Evolutionary conservation across 2,329 filamentous ascomycete species (phyloP).

Genomic region (Aspergillus clavatus): DNA sequence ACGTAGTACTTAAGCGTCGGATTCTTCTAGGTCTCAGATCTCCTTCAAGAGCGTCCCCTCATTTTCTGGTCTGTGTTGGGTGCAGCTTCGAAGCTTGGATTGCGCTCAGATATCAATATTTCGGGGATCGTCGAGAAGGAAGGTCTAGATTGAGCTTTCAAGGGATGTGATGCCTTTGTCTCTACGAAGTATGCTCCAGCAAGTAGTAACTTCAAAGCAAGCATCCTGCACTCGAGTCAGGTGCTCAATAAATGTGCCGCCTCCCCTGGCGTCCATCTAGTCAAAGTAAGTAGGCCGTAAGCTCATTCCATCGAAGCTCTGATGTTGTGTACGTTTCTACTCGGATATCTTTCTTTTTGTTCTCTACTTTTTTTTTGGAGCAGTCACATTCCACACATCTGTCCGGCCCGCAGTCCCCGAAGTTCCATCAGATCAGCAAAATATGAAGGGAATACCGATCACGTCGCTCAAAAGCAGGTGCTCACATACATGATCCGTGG

Average conservation of each 20-base stretch:
- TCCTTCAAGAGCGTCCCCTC: background rate
- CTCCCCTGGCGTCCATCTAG: background rate
- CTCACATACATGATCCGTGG: background rate
- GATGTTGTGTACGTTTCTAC: too few species aligned
- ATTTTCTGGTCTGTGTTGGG: constrained; percentile 10
- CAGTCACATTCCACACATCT: constrained; percentile 18
- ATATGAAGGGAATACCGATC: background rate
- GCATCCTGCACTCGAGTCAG: background rate
- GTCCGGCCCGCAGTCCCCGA: constrained; percentile 13
- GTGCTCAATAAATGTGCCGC: background rate
- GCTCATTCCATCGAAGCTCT: background rate
- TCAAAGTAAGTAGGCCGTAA: too few species aligned
- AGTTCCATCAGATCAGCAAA: background rate
- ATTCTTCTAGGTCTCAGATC: background rate
- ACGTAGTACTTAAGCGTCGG: background rate
- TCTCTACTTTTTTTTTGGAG: constrained; percentile 8
- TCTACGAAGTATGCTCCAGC: background rate
- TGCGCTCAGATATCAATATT: constrained; percentile 18
- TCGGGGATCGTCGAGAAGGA: background rate
- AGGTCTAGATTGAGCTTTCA: background rate
- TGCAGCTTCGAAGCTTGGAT: constrained; percentile 10
- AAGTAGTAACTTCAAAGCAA: background rate
- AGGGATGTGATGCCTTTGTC: background rate
- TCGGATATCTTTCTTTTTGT: background rate
- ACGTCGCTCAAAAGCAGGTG: background rate